Conservation (phyloP, 2,329 filamentous ascomycete genomes). For the Aureobasidium sp. region DNA sequence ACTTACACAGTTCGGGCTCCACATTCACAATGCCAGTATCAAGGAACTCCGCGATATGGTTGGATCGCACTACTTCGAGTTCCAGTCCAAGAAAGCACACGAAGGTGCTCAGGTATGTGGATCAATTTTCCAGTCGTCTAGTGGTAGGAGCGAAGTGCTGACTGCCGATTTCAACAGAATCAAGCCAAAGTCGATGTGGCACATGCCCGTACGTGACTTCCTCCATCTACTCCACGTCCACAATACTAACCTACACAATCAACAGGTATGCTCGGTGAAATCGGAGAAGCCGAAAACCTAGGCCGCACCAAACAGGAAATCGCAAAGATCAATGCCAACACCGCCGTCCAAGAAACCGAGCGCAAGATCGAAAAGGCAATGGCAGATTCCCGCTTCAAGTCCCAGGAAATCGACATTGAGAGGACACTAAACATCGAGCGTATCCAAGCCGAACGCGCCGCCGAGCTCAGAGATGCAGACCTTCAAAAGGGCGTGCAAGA, state of each 20-base stretch:
- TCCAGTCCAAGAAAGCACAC: constrained; percentile 73
- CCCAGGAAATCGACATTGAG: constrained; percentile 62
- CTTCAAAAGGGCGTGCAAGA: constrained; percentile 69
- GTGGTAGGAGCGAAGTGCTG: too few relatives aligned
- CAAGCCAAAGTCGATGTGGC: constrained; percentile 60
- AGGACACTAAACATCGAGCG: constrained; percentile 68
- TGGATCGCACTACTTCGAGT: constrained; percentile 74
- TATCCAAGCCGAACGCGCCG: constrained; percentile 63
- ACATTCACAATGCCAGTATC: constrained; percentile 63
- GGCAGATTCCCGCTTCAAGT: constrained; percentile 68
- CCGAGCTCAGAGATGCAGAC: constrained; percentile 71
- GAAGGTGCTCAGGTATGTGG: constrained; percentile 45
- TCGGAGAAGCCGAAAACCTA: constrained; percentile 68
- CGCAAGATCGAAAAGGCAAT: constrained; percentile 72
- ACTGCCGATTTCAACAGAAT: constrained; percentile 43
- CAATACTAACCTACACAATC: neutral
- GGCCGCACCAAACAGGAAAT: constrained; percentile 79
- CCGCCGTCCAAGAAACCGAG: constrained; percentile 75
- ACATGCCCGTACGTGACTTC: constrained; percentile 34
- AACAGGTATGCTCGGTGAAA: constrained; percentile 51
- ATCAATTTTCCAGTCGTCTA: too few relatives aligned
- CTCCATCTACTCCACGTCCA: too few relatives aligned
- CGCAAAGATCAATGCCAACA: constrained; percentile 79
- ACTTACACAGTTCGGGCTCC: constrained; percentile 68
- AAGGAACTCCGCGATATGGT: constrained; percentile 81